phyloP scores from a whole-genome alignment of 2,329 filamentous ascomycete species.

The Boeremia exigua region DNA sequence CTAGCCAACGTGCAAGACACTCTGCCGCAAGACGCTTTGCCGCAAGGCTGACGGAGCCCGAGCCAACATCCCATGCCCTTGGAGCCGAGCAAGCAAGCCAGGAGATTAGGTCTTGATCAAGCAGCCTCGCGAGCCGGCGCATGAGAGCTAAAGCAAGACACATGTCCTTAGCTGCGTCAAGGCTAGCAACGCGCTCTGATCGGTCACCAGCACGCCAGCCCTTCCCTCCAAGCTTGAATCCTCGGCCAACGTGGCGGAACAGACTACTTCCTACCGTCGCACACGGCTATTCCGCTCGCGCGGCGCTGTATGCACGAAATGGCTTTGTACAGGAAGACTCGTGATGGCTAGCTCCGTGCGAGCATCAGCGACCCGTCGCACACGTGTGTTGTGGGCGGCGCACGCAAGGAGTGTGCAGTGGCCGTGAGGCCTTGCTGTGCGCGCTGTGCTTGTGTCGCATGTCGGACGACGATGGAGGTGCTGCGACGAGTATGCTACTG shows the following conservation, averaged over 20 bases:
- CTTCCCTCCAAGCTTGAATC: slow-evolving; percentile 16
- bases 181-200: slow-evolving; percentile 14
- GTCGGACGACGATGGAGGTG: slow-evolving; percentile 6
- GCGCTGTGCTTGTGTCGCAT: slow-evolving; percentile 14
- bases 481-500: slow-evolving; percentile 12
- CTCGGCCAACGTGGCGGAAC: slow-evolving; percentile 38
- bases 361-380: slow-evolving; percentile 21
- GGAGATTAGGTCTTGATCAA: slow-evolving; percentile 12
- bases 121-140: slow-evolving; percentile 16
- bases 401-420: slow-evolving; percentile 15
- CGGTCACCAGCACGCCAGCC: slow-evolving; percentile 9
- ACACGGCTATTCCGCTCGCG: slow-evolving; percentile 25
- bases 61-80: slow-evolving; percentile 1
- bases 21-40: slow-evolving; percentile 12
- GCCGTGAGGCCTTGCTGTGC: slow-evolving; percentile 11
- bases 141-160: slow-evolving; percentile 14
- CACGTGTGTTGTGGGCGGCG: slow-evolving; percentile 13
- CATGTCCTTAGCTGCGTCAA: slow-evolving; percentile 1
- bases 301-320: slow-evolving; percentile 34
- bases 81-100: slow-evolving; percentile 13
- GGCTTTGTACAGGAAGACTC: slow-evolving; percentile 16
- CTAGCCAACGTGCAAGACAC: slow-evolving; percentile 1
- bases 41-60: slow-evolving; percentile 22
- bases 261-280: slow-evolving; percentile 22
- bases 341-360: slow-evolving; percentile 18